Evolutionary conservation across 2,329 filamentous ascomycete genomes (phyloP), one percentile per base, ranked within the genome.

Genomic region (Aaosphaeria pasadenensis): DNA sequence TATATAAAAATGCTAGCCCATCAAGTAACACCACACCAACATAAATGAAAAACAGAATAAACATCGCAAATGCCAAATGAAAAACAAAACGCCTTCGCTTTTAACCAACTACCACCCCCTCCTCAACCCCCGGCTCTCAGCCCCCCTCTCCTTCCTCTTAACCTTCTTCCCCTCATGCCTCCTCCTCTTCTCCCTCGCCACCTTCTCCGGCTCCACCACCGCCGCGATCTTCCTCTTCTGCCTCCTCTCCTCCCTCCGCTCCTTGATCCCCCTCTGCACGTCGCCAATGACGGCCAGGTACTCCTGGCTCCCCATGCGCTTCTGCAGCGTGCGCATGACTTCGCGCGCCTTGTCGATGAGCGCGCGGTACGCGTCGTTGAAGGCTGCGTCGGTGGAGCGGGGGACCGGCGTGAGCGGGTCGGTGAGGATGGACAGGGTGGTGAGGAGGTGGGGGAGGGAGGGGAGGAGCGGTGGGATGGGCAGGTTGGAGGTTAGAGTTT

Each of bases 151-250:
- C 79, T 90, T 95, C 68, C 86, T 84, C 53, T 62, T 68, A 6
- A 58, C 60, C 52, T 60, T 67, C 54, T 60, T 59, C 6, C 63
- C 83, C 72, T 90, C 86, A 62, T 80, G 74, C 0, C 87, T 86
- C 69, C 84, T 88, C 67, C 85, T 86, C 79, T 89, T 95, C 69
- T 87, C 86, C 74, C 86, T 91, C 11, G 58, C 62, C 47, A 56
- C 58, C 77, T 94, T 94, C 76, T 86, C 92, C 1, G 94, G 94
- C 63, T 87, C 83, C 43, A 81, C 81, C 28, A 99, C 85, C 7
- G 89, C 89, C 66, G 95, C 91, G 55, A 97, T 89, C 72, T 89
- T 89, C 62, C 94, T 82, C 81, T 99, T 99, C 54, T 80, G 83
- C 46, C 87, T 83, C 55, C 95, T 77, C 61, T 85, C 82, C 65